These are phyloP conservation scores for Mallotus nudiflorus DNA, from an alignment of 345 rosid genomes.

Conservation along the genomic window DNA sequence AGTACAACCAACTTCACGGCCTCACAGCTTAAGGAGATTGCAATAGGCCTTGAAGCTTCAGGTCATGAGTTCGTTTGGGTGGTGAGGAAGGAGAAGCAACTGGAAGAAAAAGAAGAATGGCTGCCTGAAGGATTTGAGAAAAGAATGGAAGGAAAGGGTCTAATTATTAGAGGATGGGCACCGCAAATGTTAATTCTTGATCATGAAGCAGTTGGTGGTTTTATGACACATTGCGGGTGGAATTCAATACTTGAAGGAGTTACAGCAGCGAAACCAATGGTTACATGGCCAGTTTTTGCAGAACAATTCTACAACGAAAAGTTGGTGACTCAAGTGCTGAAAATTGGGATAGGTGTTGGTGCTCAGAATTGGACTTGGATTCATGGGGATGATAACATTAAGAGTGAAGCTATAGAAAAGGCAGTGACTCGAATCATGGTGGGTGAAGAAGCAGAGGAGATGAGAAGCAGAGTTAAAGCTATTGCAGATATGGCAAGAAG, in stretches of 20 bases:
- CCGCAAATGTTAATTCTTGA: conserved; percentile 42
- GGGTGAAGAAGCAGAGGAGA: conserved; percentile 17
- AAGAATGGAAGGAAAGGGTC: conserved; percentile 23
- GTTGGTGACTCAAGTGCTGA: conserved; percentile 29
- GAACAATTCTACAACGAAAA: conserved; percentile 47
- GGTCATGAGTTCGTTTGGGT: conserved; percentile 25
- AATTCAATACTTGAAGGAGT: conserved; percentile 38
- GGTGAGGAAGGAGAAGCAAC: background rate
- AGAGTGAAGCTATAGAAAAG: conserved; percentile 29
- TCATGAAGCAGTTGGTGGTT: conserved; percentile 36
- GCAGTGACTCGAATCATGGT: conserved; percentile 29
- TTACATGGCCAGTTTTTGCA: conserved; percentile 38
- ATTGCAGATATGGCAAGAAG: conserved; percentile 23
- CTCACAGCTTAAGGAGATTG: conserved; percentile 23
- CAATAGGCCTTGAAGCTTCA: conserved; percentile 19
- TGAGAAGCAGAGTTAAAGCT: conserved; percentile 15
- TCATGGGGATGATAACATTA: conserved; percentile 25
- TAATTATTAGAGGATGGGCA: conserved; percentile 34
- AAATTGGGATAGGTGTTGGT: conserved; percentile 29
- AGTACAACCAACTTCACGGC: conserved; percentile 1
- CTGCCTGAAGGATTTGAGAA: conserved; percentile 31
- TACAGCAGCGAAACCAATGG: conserved; percentile 40
- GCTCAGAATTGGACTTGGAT: conserved; percentile 16
- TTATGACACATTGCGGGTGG: conserved; percentile 50
- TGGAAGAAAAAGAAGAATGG: conserved; percentile 18